Percentiles rank a stretch among this genome's conserved stretches.
These are phyloP conservation scores for Nemania sp. DNA, from an alignment of 2,329 filamentous ascomycete species.

Conservation along the genomic window DNA sequence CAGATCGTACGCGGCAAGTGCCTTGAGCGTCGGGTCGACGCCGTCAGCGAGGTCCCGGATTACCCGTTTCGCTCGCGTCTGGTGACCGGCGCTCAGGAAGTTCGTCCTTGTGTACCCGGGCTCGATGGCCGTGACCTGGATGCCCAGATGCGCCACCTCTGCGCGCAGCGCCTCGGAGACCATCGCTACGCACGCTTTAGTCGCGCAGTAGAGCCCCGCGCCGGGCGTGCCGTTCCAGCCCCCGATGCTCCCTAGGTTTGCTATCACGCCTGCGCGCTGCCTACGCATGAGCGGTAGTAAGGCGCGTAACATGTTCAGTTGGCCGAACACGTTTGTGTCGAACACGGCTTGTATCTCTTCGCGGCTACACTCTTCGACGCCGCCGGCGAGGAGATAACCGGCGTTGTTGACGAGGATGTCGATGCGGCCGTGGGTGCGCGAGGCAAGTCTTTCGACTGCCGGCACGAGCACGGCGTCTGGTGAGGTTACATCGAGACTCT, in stretches of 20 bases:
- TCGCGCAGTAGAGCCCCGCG: conserved; percentile 49
- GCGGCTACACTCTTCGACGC: conserved; percentile 32
- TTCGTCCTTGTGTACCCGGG: conserved; percentile 55
- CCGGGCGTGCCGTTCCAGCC: conserved; percentile 45
- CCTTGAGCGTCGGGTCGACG: conserved; percentile 11
- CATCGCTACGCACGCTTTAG: conserved; percentile 49
- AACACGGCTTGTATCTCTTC: conserved; percentile 47
- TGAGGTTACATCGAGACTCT: conserved; percentile 14
- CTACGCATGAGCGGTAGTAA: conserved; percentile 52
- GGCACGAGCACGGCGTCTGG: conserved; percentile 3
- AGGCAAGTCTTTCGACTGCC: neutral
- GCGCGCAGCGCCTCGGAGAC: conserved; percentile 47
- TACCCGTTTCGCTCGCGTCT: conserved; percentile 32
- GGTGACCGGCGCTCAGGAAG: conserved; percentile 44
- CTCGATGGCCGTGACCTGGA: conserved; percentile 50
- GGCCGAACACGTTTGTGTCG: conserved; percentile 54
- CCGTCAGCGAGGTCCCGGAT: conserved; percentile 23
- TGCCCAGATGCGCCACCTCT: conserved; percentile 49
- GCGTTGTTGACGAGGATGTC: conserved; percentile 17
- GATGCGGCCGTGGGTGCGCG: conserved; percentile 12
- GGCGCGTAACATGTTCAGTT: conserved; percentile 51
- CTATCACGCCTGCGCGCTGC: conserved; percentile 46
- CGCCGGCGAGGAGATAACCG: conserved; percentile 15
- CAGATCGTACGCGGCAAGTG: conserved; percentile 34
- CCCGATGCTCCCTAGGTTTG: conserved; percentile 52